Evolutionary conservation across 2,329 filamentous ascomycete species (phyloP), one percentile per base, ranked within the genome.

Genomic region (Eutypella sp.): DNA sequence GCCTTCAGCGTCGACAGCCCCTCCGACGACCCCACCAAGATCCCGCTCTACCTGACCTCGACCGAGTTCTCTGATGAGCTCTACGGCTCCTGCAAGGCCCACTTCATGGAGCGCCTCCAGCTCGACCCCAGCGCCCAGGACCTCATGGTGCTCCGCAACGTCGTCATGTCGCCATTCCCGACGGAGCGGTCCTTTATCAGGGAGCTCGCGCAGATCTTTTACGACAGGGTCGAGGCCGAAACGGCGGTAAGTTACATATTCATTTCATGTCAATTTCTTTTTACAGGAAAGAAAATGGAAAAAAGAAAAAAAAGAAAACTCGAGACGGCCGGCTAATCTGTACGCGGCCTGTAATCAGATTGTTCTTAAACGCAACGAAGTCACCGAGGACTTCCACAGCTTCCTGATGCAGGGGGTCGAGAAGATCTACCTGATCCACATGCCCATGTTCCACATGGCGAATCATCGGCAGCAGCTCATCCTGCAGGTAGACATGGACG

Each of bases 131-230:
- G 60, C 16, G 40, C 57, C 0, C 59, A 68, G 10, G 65, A 68
- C 40, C 53, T 75, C 2, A 68, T 72, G 49, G 71, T 74, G 1
- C 41, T 75, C 8, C 62, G 70, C 8, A 75, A 74, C 22, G 72
- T 75, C 0, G 68, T 72, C 27, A 75, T 75, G 72, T 70, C 66
- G 5, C 69, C 70, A 1, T 73, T 68, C 38, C 67, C 69, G 0
- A 67, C 67, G 2, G 63, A 67, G 15, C 57, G 57, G 1, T 61
- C 66, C 36, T 73, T 74, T 48, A 64, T 71, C 31, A 57, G 57
- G 11, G 58, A 63, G 2, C 44, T 74, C 8, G 68, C 66, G 8
- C 37, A 47, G 0, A 58, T 59, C 16, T 62, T 72, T 23, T 56
- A 60, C 36, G 31, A 61, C 0, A 54, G 59, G 1, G 63, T 67